These are phyloP conservation scores for Exidia glandulosa DNA, from an alignment of 768 basidiomycete species.

Conservation along the genomic window DNA sequence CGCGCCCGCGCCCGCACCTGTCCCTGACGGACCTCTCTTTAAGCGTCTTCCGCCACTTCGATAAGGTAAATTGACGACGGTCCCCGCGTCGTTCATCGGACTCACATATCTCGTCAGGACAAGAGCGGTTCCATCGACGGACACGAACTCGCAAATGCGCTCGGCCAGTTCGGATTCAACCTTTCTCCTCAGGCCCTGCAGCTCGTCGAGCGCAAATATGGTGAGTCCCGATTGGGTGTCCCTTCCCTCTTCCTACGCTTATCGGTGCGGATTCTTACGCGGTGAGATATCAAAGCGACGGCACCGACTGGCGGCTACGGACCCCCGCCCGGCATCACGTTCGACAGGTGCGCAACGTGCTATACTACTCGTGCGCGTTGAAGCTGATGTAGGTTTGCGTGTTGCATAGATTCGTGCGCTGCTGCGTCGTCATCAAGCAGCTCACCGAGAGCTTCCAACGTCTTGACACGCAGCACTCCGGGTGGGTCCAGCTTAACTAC, in stretches of 20 bases:
- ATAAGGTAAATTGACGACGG: neutral
- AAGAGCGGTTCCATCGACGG: constrained; percentile 69
- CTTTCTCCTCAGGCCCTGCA: constrained; percentile 54
- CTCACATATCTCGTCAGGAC: too few species aligned
- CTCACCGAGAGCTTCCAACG: constrained; percentile 58
- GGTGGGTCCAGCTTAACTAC: constrained; percentile 67
- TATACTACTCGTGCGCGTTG: too few species aligned
- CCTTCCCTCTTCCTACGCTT: neutral
- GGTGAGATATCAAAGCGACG: constrained; percentile 46
- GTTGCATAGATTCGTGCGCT: constrained; percentile 64
- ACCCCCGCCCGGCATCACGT: constrained; percentile 53
- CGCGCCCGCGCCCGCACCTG: neutral
- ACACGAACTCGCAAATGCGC: constrained; percentile 54
- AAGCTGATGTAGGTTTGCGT: too few species aligned
- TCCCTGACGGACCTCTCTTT: neutral
- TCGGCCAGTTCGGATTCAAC: constrained; percentile 68
- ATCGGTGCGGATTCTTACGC: neutral
- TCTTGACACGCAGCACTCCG: constrained; percentile 51
- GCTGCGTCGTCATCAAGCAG: constrained; percentile 74
- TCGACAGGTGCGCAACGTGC: constrained; percentile 46
- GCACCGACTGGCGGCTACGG: constrained; percentile 16
- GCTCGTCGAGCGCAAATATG: constrained; percentile 70
- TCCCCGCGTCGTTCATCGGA: too few species aligned
- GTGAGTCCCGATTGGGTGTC: constrained; percentile 27
- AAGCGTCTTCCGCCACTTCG: constrained; percentile 11